Base-by-base conservation (phyloP, 345 rosid genomes). In the Hibiscus syriacus region DNA sequence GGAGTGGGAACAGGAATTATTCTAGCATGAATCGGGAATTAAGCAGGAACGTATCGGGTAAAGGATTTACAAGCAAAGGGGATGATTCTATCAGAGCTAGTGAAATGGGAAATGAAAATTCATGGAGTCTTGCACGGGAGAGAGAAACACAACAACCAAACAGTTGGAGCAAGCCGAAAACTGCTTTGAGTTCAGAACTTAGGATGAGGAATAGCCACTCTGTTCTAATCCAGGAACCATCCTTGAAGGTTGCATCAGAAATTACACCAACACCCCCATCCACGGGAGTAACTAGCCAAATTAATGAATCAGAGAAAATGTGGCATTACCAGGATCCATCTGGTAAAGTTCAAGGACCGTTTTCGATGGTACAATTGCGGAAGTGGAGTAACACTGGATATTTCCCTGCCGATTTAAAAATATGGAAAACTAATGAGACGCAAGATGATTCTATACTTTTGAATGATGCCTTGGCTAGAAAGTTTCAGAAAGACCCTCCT, bases 251-350 rank as follows among this genome's bases (percentile, higher is more conserved):
- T 75, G 73, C 67, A 13, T 69, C 80, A 11, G 96, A 85, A 73
- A 74, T 67, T 64, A 70, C 78, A 46, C 67, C 82, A 1, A 17
- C 76, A 13, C 70, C 89, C 71, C 75, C 72, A 3, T 63, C 89
- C 36, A 41, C 77, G 3, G 78, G 56, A 63, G 77, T 61, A 39
- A 46, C 76, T 55, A 45, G 85, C 64, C 80, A 82, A 76, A 32
- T 82, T 50, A 84, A 80, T 74, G 99, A 95, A 64, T 69, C 96
- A 4, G 97, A 95, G 75, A 95, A 95, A 78, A 82, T 83, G 8
- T 95, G 99, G 99, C 85, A 87, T 79, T 95, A 95, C 77, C 67
- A 78, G 74, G 99, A 95, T 83, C 99, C 99, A 54, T 80, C 98
- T 70, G 97, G 96, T 67, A 95, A 95, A 77, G 77, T 82, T 38